Evolutionary conservation across 2,329 filamentous ascomycete genomes (phyloP), one percentile per base, ranked within the genome.

Genomic region (Phaeosphaeria sp.): DNA sequence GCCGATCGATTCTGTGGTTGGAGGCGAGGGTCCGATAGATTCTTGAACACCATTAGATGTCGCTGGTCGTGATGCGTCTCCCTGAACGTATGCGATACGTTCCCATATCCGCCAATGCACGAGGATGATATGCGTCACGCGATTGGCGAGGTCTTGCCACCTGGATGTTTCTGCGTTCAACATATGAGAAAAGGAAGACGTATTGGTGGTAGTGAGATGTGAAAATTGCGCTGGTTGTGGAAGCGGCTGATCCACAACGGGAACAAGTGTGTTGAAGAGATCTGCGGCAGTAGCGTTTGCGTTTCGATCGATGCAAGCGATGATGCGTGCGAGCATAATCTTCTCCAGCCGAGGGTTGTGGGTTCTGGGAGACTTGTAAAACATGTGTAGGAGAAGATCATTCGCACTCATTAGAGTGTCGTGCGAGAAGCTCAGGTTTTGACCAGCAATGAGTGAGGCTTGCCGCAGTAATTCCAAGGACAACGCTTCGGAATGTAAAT

Each of bases 21-120:
- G 54, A 43, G 21, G 49, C 21, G 44, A 51, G 18, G 30, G 11
- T 4, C 20, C 40, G 24, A 11, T 40, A 39, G 27, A 33, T 22
- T 11, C 46, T 17, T 18, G 8, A 27, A 2, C 46, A 30, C 25
- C 25, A n/a, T n/a, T n/a, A 15, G 47, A 22, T 49, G 30, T 9
- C 6, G 20, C 6, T 42, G 30, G 20, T 11, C 20, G 18, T 13
- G 6, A 17, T 20, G 58, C 56, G 6, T 69, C 66, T 8, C 71
- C 66, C 20, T 60, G 61, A 0, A 75, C 55, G 73, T 97, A 97
- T 13, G 90, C 87, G 52, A 96, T 81, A 2, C 87, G 86, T 1
- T 86, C 86, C 92, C 93, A 98, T 2, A 97, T 90, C 49, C 91
- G 86, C 93, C 93, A 97, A 77, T 97, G 93, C 22, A 98, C 80